phyloP scores from a whole-genome alignment of 2,329 filamentous ascomycete genomes.

The Cryoendolithus antarcticus region DNA sequence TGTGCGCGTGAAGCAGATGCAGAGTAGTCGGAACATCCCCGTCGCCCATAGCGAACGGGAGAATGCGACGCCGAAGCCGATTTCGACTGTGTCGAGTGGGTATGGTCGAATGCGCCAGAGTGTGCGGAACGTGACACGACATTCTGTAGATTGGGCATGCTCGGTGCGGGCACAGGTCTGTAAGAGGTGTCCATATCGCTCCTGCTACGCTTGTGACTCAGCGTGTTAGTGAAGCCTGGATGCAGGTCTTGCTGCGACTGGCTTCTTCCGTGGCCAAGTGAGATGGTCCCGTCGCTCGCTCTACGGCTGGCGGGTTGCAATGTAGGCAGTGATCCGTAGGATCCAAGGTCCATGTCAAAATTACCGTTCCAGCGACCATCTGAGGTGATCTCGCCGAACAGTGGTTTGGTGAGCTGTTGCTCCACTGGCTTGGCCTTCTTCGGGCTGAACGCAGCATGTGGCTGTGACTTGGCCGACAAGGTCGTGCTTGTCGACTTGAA shows the following conservation, averaged over 20 bases:
- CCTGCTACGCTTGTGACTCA: conserved; percentile 21
- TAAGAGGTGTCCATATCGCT: conserved; percentile 18
- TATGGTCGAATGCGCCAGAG: no score
- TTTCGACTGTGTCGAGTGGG: no score
- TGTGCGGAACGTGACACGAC: no score
- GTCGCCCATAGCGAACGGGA: no score
- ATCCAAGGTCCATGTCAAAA: conserved; percentile 13
- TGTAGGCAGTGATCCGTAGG: conserved; percentile 16
- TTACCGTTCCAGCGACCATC: conserved; percentile 39
- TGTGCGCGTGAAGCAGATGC: conserved; percentile 7
- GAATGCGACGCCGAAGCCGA: no score
- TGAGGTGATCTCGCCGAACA: conserved; percentile 66
- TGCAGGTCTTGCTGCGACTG: conserved; percentile 35
- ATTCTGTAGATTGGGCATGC: conserved; percentile 16
- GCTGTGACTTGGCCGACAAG: conserved; percentile 16
- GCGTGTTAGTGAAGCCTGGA: conserved; percentile 8
- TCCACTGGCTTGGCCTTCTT: conserved; percentile 10
- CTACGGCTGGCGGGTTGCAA: conserved; percentile 31
- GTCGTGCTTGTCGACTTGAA: conserved; percentile 13
- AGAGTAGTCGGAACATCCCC: conserved; percentile 20
- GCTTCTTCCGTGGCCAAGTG: conserved; percentile 39
- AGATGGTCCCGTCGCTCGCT: conserved; percentile 60
- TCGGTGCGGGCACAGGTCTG: conserved; percentile 12
- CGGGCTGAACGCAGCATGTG: conserved; percentile 15
- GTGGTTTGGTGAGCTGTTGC: conserved; percentile 32